A percentile compares a stretch with the other conserved stretches of the same genome.
Conservation (phyloP, 805 yeast species). For the Wickerhamomyces xylosicus region DNA sequence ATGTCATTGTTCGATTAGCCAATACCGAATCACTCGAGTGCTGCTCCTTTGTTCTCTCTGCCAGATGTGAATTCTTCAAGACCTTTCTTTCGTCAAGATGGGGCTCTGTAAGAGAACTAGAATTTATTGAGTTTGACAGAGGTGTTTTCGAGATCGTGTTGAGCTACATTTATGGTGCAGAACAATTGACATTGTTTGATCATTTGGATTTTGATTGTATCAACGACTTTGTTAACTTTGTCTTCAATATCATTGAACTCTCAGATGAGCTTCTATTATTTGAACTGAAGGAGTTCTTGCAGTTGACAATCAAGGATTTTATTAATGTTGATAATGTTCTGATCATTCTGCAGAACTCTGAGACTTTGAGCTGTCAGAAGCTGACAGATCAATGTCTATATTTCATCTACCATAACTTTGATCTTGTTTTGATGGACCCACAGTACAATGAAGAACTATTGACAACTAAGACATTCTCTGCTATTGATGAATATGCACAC, state of each 20-base stretch:
- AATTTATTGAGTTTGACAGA: constrained; percentile 32
- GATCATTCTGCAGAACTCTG: constrained; percentile 43
- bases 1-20: constrained; percentile 33
- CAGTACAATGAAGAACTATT: constrained; percentile 11
- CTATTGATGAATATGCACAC: not conserved
- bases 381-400: constrained; percentile 53
- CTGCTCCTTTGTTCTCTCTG: constrained; percentile 41
- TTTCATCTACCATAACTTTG: constrained; percentile 59
- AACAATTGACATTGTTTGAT: constrained; percentile 29
- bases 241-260: constrained; percentile 48
- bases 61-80: constrained; percentile 56
- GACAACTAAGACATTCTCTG: constrained; percentile 1
- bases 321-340: constrained; percentile 52
- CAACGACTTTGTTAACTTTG: constrained; percentile 36
- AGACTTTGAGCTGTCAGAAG: constrained; percentile 37
- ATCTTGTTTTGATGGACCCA: constrained; percentile 38
- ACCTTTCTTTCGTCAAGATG: constrained; percentile 46
- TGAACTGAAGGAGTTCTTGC: constrained; percentile 51
- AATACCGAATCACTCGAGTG: constrained; percentile 34
- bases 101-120: constrained; percentile 25
- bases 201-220: constrained; percentile 9
- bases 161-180: constrained; percentile 47
- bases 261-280: constrained; percentile 55
- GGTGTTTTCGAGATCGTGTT: constrained; percentile 39
- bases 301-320: constrained; percentile 46